A percentile compares a stretch with the other conserved stretches of the same genome.
phyloP scores from a whole-genome alignment of 495 filamentous ascomycete genomes.

The Symbiotaphrina buchneri region DNA sequence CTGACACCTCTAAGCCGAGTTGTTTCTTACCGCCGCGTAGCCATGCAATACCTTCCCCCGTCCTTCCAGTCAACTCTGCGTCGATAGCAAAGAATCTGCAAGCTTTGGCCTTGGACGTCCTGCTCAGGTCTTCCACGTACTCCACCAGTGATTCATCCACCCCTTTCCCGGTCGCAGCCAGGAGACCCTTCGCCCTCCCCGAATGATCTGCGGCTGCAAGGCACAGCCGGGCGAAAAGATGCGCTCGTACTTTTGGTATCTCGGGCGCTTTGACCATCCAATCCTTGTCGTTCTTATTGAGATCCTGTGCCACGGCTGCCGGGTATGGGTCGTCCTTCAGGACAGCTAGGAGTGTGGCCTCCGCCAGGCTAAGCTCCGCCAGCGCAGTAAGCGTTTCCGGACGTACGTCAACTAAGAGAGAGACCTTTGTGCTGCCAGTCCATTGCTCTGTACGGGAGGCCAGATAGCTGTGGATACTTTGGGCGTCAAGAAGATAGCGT shows the following conservation, averaged over 20 bases:
- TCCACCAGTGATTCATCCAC: constrained; percentile 38
- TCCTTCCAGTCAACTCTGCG: constrained; percentile 58
- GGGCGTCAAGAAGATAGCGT: constrained; percentile 51
- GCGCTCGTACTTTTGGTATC: constrained; percentile 69
- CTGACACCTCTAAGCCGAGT: constrained; percentile 30
- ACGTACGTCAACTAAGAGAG: too few species aligned
- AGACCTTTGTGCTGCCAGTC: constrained; percentile 8
- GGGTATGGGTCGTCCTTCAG: constrained; percentile 89
- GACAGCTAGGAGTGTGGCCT: constrained; percentile 76
- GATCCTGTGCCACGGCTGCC: constrained; percentile 44
- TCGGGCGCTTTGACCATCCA: constrained; percentile 84
- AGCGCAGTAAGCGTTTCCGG: constrained; percentile 26
- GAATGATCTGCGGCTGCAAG: constrained; percentile 54
- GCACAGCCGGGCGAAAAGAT: constrained; percentile 71
- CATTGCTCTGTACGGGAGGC: constrained; percentile 19
- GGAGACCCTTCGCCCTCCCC: constrained; percentile 29
- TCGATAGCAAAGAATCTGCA: constrained; percentile 83
- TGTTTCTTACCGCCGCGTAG: constrained; percentile 45
- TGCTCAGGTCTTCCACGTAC: constrained; percentile 52
- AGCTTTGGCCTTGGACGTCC: constrained; percentile 55
- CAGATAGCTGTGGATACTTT: constrained; percentile 54
- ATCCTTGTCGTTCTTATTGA: constrained; percentile 60
- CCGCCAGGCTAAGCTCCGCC: constrained; percentile 50
- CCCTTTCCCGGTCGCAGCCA: constrained; percentile 12
- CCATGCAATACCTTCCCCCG: constrained; percentile 71